phyloP scores from a whole-genome alignment of 2,329 filamentous ascomycete genomes.

The Claviceps sorghi region DNA sequence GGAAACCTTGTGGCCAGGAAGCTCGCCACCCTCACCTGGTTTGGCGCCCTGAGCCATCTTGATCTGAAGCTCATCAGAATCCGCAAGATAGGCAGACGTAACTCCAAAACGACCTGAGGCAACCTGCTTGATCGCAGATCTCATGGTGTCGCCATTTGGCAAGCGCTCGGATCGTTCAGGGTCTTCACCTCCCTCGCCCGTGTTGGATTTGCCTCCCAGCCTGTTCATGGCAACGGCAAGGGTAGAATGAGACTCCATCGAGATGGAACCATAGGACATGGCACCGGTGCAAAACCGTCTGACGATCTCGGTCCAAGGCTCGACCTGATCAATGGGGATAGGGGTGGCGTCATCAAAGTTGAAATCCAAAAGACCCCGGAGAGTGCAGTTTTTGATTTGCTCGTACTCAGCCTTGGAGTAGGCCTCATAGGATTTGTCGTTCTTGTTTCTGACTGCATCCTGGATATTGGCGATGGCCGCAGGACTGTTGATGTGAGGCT shows the following conservation, averaged over 20 bases:
- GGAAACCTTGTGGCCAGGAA: constrained; percentile 93
- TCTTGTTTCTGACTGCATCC: constrained; percentile 90
- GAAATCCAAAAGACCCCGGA: constrained; percentile 89
- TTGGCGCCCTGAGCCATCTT: constrained; percentile 99
- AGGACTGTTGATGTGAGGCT: constrained; percentile 90
- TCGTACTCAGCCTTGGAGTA: constrained; percentile 90
- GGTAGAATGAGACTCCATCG: constrained; percentile 95
- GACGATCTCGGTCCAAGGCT: constrained; percentile 96
- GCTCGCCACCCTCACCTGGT: constrained; percentile 92
- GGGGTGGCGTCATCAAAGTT: constrained; percentile 77
- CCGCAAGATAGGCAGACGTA: constrained; percentile 84
- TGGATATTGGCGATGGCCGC: constrained; percentile 93
- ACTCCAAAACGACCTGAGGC: constrained; percentile 93
- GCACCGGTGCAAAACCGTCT: constrained; percentile 92
- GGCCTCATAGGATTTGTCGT: constrained; percentile 95
- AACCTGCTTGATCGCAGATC: constrained; percentile 94
- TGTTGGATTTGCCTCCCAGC: constrained; percentile 92
- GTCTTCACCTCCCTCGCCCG: constrained; percentile 92
- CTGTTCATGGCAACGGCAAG: constrained; percentile 94
- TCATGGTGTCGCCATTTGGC: constrained; percentile 91
- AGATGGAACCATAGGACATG: constrained; percentile 98
- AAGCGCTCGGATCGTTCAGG: constrained; percentile 75
- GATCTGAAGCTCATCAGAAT: constrained; percentile 93
- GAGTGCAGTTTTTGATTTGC: constrained; percentile 90
- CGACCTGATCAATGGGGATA: constrained; percentile 90